These are phyloP conservation scores for Ceratobasidium sp. DNA, from an alignment of 1,284 basidiomycete genomes.

Conservation along the genomic window DNA sequence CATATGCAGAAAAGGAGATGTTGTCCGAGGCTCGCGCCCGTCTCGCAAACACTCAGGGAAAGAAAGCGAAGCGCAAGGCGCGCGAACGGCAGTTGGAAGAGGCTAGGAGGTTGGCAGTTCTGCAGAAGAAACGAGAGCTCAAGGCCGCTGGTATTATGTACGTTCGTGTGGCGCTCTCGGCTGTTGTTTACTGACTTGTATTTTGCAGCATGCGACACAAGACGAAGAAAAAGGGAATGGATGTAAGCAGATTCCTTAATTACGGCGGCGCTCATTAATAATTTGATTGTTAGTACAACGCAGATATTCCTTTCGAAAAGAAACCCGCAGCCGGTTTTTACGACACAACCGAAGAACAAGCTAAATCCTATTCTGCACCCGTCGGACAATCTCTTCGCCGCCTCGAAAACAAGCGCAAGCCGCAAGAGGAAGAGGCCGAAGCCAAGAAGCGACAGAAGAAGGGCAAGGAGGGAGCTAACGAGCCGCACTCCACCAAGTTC, in stretches of 20 bases:
- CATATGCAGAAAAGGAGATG: conserved; percentile 97
- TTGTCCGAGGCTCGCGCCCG: conserved; percentile 97
- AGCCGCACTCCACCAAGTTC: too few species aligned
- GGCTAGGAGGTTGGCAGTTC: conserved; percentile 91
- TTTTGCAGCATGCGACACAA: conserved; percentile 71
- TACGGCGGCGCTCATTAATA: conserved; percentile 35
- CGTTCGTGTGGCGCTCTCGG: background rate
- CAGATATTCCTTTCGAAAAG: conserved; percentile 99
- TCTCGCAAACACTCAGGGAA: conserved; percentile 98
- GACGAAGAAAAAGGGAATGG: conserved; percentile 97
- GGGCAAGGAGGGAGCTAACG: too few species aligned
- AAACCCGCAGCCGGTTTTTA: conserved; percentile 96
- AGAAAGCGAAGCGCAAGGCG: conserved; percentile 99
- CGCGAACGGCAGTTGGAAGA: conserved; percentile 97
- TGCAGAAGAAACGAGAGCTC: too few species aligned
- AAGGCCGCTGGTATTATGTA: too few species aligned
- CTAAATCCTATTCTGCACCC: conserved; percentile 88
- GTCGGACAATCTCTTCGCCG: too few species aligned
- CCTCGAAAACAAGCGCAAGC: too few species aligned
- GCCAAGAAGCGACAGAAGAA: too few species aligned
- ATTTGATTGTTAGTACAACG: conserved; percentile 79
- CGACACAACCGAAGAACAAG: conserved; percentile 95
- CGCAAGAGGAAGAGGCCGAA: too few species aligned
- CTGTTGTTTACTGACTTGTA: conserved; percentile 1
- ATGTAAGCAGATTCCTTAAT: conserved; percentile 69